phyloP scores from a whole-genome alignment of 1,139 yeast species.

The Pichia cactophila region DNA sequence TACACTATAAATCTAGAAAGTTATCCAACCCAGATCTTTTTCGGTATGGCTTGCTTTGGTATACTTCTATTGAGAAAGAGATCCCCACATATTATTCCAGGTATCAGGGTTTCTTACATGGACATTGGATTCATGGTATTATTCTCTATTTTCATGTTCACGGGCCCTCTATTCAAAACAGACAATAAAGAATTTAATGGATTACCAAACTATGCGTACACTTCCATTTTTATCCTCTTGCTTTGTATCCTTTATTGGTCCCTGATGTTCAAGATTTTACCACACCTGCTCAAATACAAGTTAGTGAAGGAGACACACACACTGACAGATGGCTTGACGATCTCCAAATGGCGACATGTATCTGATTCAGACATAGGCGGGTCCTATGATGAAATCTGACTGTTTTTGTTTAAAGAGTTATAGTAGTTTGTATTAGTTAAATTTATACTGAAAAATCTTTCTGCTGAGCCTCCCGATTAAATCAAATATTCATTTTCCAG shows the following conservation, averaged over 20 bases:
- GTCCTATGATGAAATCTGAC: neutral
- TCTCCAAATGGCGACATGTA: slow-evolving; percentile 37
- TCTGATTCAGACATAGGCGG: neutral
- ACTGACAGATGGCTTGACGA: slow-evolving; percentile 42
- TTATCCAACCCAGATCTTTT: slow-evolving; percentile 45
- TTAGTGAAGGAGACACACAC: slow-evolving; percentile 32
- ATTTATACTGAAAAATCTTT: no score
- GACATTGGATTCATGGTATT: slow-evolving; percentile 36
- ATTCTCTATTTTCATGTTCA: slow-evolving; percentile 34
- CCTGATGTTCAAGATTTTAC: slow-evolving; percentile 36
- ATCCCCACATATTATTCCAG: slow-evolving; percentile 40
- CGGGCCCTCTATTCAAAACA: slow-evolving; percentile 39
- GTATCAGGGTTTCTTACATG: slow-evolving; percentile 36
- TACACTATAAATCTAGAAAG: slow-evolving; percentile 51
- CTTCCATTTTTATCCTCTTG: slow-evolving; percentile 23
- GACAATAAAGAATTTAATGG: slow-evolving; percentile 30
- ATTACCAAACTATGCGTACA: slow-evolving; percentile 31
- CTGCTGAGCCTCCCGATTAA: no score
- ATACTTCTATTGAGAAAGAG: slow-evolving; percentile 37
- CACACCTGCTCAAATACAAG: slow-evolving; percentile 34
- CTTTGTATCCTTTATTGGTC: slow-evolving; percentile 43
- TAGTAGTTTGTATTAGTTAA: no score
- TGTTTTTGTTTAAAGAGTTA: neutral
- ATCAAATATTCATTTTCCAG: no score
- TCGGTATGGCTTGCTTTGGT: slow-evolving; percentile 43